Evolutionary conservation across 2,329 filamentous ascomycete species (phyloP), one percentile per base, ranked within the genome.

Genomic region (Alternaria angustiovoidea): DNA sequence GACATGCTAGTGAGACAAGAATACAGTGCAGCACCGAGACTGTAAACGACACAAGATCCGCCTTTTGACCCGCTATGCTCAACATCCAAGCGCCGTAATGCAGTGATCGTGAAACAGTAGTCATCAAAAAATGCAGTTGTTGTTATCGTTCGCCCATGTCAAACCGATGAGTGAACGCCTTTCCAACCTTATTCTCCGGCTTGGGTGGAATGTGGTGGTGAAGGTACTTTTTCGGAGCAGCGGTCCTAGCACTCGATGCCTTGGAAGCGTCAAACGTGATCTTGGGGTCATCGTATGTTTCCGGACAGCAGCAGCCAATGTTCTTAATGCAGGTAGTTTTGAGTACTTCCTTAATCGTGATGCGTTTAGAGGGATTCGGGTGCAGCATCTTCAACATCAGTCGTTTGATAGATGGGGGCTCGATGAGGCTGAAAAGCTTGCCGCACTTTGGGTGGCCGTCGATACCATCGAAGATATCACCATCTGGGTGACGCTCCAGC

Each of bases 371-470:
- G 0, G 93, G 92, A 66, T 93, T 82, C 0, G 93, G 92, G 75
- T 96, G 89, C 32, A 96, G 84, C 93, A 97, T 96, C 74, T 87
- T 88, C 51, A 95, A 81, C 11, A 96, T 79, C 5, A 96, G 81
- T 11, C 89, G 87, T 60, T 90, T 88, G 57, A 94, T 83, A 2
- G 74, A 62, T 3, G 88, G 86, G 1, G 88, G 86, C 30, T 90
- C 89, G 69, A 88, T 88, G 64, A 93, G 81, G 16, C 82, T 80
- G 75, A 95, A 91, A 38, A 93, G 85, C 16, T 87, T 85, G 28
- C 83, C 79, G 63, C 89, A 86, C 62, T 85, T 84, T 16, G 91
- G 92, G 68, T 91, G 90, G 56, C 88, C 86, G 9, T 77, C 72
- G 7, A 75, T 71, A 14, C 82, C 82, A 51, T 91, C 88, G 18